Evolutionary conservation across 2,329 filamentous ascomycete species (phyloP).

Genomic region (Purpureocillium lavendulum): DNA sequence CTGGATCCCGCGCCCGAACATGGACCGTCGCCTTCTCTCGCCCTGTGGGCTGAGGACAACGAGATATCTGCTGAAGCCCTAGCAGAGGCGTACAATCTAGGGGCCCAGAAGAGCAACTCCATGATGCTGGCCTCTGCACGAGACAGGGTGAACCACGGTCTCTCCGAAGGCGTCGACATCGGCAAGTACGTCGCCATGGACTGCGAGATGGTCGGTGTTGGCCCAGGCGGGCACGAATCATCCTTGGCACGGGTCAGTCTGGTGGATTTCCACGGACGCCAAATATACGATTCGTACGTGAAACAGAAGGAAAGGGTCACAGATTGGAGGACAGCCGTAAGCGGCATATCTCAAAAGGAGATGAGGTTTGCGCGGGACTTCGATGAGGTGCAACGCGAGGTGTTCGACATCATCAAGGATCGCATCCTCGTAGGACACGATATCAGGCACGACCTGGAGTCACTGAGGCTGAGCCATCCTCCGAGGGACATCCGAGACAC

Average conservation of each 20-base stretch:
- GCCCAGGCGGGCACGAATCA: conserved; percentile 59
- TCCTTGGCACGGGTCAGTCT: conserved; percentile 79
- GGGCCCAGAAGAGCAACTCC: conserved; percentile 36
- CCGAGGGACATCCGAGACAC: conserved; percentile 77
- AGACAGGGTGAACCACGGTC: conserved; percentile 55
- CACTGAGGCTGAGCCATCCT: conserved; percentile 70
- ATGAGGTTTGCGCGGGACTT: conserved; percentile 65
- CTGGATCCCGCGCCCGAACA: conserved; percentile 27
- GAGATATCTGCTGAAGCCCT: conserved; percentile 52
- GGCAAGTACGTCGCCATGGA: conserved; percentile 92
- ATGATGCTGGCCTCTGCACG: conserved; percentile 35
- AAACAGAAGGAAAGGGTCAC: conserved; percentile 68
- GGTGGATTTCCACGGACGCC: conserved; percentile 87
- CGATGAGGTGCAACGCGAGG: conserved; percentile 65
- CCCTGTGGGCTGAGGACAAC: conserved; percentile 53
- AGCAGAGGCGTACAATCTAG: conserved; percentile 53
- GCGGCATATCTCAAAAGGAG: conserved; percentile 68
- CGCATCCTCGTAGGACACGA: conserved; percentile 79
- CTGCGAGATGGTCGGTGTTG: conserved; percentile 96
- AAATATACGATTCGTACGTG: conserved; percentile 92
- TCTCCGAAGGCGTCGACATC: conserved; percentile 53
- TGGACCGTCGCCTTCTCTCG: conserved; percentile 43
- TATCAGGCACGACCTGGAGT: conserved; percentile 69
- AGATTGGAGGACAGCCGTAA: conserved; percentile 84
- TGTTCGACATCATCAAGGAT: conserved; percentile 60